Percentiles rank a stretch among this genome's conserved stretches.
phyloP scores from a whole-genome alignment of 1,284 basidiomycete species.

The Cryptococcus sp. region DNA sequence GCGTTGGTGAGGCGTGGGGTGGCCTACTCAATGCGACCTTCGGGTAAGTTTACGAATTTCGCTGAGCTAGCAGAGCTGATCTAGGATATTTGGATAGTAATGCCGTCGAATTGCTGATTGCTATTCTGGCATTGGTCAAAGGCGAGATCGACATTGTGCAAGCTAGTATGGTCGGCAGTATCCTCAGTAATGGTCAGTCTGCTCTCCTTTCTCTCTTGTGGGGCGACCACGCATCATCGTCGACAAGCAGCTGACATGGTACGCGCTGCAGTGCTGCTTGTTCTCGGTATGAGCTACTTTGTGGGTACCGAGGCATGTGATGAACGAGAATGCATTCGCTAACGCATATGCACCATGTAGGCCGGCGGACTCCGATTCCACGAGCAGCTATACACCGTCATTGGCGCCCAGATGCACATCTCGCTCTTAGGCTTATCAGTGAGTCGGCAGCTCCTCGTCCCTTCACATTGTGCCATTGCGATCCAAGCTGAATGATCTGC shows the following conservation, averaged over 20 bases:
- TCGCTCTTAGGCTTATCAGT: conserved; percentile 76
- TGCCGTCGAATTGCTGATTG: conserved; percentile 58
- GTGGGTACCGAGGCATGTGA: conserved; percentile 7
- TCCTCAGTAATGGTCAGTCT: conserved; percentile 60
- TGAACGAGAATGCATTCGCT: background rate
- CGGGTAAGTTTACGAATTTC: conserved; percentile 21
- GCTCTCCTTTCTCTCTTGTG: background rate
- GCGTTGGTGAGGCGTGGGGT: conserved; percentile 55
- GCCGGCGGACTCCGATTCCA: conserved; percentile 62
- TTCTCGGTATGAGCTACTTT: conserved; percentile 70
- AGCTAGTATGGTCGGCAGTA: conserved; percentile 64
- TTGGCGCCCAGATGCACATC: conserved; percentile 77
- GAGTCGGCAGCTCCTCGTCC: conserved; percentile 49
- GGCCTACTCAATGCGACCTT: conserved; percentile 57
- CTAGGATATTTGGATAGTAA: conserved; percentile 19
- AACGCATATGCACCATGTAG: background rate
- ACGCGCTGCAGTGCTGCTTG: conserved; percentile 60
- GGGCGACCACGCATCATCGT: no score
- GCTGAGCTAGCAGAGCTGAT: conserved; percentile 18
- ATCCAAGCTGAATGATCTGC: background rate
- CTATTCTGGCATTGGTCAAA: conserved; percentile 79
- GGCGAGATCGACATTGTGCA: conserved; percentile 82
- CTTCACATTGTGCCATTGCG: background rate
- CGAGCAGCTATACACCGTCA: conserved; percentile 64
- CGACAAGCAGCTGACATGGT: background rate